Conservation (phyloP, 768 basidiomycete species). For the Tulasnella sp. region DNA sequence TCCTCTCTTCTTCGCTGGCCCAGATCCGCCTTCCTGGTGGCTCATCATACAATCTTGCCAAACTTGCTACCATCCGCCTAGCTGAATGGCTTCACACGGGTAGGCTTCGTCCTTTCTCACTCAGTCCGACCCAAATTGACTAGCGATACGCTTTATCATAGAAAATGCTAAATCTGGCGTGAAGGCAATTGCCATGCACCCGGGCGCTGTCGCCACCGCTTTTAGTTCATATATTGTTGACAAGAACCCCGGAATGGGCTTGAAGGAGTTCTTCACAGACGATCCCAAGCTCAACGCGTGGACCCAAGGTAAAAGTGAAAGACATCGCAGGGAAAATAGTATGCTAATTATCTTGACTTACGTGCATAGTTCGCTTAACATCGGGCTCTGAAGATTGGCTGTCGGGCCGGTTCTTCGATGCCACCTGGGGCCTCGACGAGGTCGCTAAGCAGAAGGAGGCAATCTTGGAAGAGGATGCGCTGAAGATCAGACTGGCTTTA, state of each 20-base stretch:
- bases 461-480: constrained; percentile 26
- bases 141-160: neutral
- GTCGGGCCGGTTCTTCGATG: constrained; percentile 24
- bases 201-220: constrained; percentile 20
- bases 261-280: constrained; percentile 9
- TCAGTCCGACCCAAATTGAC: neutral
- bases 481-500: constrained; percentile 25
- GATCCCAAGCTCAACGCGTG: constrained; percentile 17
- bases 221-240: neutral
- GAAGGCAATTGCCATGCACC: constrained; percentile 22
- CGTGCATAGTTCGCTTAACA: constrained; percentile 11
- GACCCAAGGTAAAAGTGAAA: constrained; percentile 13
- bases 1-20: constrained; percentile 21
- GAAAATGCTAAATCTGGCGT: constrained; percentile 12
- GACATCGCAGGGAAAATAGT: neutral
- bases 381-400: constrained; percentile 25
- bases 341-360: neutral
- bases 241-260: neutral
- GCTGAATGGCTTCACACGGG: constrained; percentile 23
- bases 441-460: constrained; percentile 26
- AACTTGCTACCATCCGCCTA: constrained; percentile 17
- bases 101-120: neutral
- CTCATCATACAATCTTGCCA: constrained; percentile 21
- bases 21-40: constrained; percentile 20
- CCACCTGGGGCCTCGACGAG: constrained; percentile 21